phyloP scores from a whole-genome alignment of 495 filamentous ascomycete genomes.

The Neurospora sp. region DNA sequence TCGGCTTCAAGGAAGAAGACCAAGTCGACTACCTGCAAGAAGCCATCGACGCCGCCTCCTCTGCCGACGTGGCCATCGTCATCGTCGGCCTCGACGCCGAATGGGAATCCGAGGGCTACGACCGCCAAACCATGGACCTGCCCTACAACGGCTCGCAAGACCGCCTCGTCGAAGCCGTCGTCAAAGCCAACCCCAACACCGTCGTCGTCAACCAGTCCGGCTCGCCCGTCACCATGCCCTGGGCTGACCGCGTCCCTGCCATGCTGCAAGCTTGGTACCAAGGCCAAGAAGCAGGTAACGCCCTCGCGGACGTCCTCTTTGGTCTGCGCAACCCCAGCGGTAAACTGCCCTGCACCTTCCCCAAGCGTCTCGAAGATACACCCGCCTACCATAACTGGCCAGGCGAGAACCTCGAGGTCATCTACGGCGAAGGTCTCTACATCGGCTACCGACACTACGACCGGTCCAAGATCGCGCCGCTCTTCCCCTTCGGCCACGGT shows the following conservation, averaged over 20 bases:
- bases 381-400: slow-evolving; percentile 80
- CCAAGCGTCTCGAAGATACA: slow-evolving; percentile 64
- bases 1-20: slow-evolving; percentile 63
- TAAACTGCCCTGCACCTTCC: slow-evolving; percentile 68
- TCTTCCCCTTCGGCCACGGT: slow-evolving; percentile 77
- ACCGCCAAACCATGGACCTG: slow-evolving; percentile 74
- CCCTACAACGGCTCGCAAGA: slow-evolving; percentile 62
- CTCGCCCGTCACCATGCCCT: slow-evolving; percentile 78
- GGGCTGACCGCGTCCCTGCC: slow-evolving; percentile 56
- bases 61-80: slow-evolving; percentile 66
- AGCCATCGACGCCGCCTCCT: slow-evolving; percentile 57
- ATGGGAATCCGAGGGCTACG: slow-evolving; percentile 84
- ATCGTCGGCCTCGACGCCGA: slow-evolving; percentile 74
- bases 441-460: slow-evolving; percentile 83
- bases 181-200: slow-evolving; percentile 60
- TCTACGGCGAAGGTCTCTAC: slow-evolving; percentile 79
- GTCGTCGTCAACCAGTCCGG: slow-evolving; percentile 78
- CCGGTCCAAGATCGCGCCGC: slow-evolving; percentile 48
- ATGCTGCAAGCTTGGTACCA: slow-evolving; percentile 72
- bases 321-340: slow-evolving; percentile 78
- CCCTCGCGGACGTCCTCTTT: slow-evolving; percentile 77
- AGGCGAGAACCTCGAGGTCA: slow-evolving; percentile 62
- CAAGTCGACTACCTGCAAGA: slow-evolving; percentile 59
- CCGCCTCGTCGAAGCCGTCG: slow-evolving; percentile 57
- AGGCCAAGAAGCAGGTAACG: slow-evolving; percentile 84